Evolutionary conservation across 1,284 basidiomycete genomes (phyloP).

Genomic region (Lentinula novae-zelandiae): DNA sequence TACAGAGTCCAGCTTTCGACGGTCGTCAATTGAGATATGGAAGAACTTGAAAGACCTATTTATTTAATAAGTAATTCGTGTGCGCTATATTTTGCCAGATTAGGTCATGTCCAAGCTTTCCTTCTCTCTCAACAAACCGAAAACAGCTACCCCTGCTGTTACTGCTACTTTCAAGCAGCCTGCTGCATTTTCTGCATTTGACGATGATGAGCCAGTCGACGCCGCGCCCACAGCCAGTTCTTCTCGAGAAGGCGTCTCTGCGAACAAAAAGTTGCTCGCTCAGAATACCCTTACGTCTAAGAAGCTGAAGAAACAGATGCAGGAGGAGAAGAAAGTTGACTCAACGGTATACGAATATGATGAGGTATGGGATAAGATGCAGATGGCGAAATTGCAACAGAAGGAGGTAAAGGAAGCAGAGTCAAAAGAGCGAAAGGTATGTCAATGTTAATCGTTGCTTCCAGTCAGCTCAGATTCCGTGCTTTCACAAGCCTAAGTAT

Average conservation of each 20-base stretch:
- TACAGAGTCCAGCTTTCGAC: neutral
- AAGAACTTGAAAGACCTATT: neutral
- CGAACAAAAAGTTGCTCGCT: constrained; percentile 53
- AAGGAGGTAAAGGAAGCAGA: constrained; percentile 75
- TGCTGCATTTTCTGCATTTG: constrained; percentile 54
- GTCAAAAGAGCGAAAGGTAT: constrained; percentile 70
- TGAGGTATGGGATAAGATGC: constrained; percentile 95
- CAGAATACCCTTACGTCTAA: constrained; percentile 59
- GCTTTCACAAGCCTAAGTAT: constrained; percentile 79
- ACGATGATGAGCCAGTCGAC: constrained; percentile 61
- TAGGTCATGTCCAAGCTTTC: constrained; percentile 67
- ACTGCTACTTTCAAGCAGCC: constrained; percentile 58
- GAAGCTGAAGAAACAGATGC: constrained; percentile 60
- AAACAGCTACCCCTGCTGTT: constrained; percentile 44
- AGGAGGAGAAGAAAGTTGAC: constrained; percentile 79
- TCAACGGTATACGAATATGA: constrained; percentile 93
- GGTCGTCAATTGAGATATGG: neutral
- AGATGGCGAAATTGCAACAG: constrained; percentile 74
- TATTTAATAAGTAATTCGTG: neutral
- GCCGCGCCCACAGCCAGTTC: constrained; percentile 38
- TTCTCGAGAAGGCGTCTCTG: constrained; percentile 31
- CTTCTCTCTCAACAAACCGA: constrained; percentile 68
- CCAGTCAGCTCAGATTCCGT: constrained; percentile 14
- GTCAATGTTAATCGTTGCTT: constrained; percentile 18
- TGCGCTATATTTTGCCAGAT: neutral